These are phyloP conservation scores for Xylariaceae sp. DNA, from an alignment of 2,329 filamentous ascomycete species.

Conservation along the genomic window DNA sequence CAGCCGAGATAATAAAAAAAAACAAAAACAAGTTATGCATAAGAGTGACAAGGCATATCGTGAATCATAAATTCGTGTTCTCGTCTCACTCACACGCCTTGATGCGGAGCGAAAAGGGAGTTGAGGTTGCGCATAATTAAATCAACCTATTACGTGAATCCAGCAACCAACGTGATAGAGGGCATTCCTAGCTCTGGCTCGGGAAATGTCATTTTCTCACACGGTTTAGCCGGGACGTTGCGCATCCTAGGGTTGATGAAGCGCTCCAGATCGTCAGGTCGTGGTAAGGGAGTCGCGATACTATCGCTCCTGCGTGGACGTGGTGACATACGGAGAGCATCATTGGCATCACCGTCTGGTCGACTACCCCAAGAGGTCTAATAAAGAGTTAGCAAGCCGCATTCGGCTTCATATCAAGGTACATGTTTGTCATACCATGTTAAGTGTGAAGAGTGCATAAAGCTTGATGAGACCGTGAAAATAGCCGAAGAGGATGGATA, in stretches of 20 bases:
- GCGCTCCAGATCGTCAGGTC: slow-evolving; percentile 42
- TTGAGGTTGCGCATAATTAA: slow-evolving; percentile 1
- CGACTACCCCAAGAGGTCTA: slow-evolving; percentile 96
- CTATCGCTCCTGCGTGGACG: slow-evolving; percentile 49
- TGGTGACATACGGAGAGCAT: slow-evolving; percentile 70
- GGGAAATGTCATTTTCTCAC: slow-evolving; percentile 35
- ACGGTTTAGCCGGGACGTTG: slow-evolving; percentile 16
- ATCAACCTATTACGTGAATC: slow-evolving; percentile 23
- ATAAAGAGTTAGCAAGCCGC: slow-evolving; percentile 29
- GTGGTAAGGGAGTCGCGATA: slow-evolving; percentile 43
- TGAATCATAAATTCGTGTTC: slow-evolving; percentile 40
- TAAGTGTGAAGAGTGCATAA: slow-evolving; percentile 82
- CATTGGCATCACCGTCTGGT: slow-evolving; percentile 86
- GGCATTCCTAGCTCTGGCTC: slow-evolving; percentile 30
- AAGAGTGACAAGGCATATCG: slow-evolving; percentile 30
- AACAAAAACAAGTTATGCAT: slow-evolving; percentile 31
- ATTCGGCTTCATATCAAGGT: background rate
- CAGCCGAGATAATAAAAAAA: slow-evolving; percentile 25
- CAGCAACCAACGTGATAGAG: slow-evolving; percentile 31
- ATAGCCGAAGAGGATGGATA: slow-evolving; percentile 92
- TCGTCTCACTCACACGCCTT: slow-evolving; percentile 5
- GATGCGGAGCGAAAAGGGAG: slow-evolving; percentile 10
- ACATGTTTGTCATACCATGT: slow-evolving; percentile 66
- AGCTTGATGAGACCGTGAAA: slow-evolving; percentile 93
- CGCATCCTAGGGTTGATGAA: slow-evolving; percentile 31